Conservation (phyloP, 2,329 filamentous ascomycete genomes). For the Trichoderma polysporum region DNA sequence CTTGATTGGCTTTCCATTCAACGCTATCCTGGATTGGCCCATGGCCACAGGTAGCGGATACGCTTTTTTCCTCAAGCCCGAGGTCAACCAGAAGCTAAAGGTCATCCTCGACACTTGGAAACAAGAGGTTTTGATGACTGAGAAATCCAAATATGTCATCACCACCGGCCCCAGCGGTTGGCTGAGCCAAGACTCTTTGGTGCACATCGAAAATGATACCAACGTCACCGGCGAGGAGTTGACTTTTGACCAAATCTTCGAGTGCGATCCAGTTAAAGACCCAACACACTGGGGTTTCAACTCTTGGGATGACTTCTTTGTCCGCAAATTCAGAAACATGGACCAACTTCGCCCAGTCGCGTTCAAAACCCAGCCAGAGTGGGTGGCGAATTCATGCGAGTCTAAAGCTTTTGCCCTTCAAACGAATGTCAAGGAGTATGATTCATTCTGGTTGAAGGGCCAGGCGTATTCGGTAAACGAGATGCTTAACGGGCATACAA, state of each 20-base stretch:
- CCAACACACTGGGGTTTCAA: constrained; percentile 46
- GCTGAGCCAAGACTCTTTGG: constrained; percentile 24
- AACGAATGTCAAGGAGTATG: constrained; percentile 48
- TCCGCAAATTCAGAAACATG: constrained; percentile 45
- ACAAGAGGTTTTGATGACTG: constrained; percentile 28
- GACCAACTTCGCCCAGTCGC: constrained; percentile 52
- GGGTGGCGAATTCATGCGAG: constrained; percentile 60
- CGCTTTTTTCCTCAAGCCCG: constrained; percentile 52
- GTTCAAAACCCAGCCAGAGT: constrained; percentile 36
- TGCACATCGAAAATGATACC: constrained; percentile 24
- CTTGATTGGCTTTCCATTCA: constrained; percentile 56
- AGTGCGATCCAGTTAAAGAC: constrained; percentile 24
- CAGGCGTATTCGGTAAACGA: constrained; percentile 62
- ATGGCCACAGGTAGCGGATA: constrained; percentile 56
- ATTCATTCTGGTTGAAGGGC: constrained; percentile 65
- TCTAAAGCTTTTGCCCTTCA: constrained; percentile 53
- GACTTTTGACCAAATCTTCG: constrained; percentile 25
- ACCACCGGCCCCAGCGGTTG: constrained; percentile 21
- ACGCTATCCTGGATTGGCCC: constrained; percentile 58
- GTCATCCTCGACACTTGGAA: constrained; percentile 50
- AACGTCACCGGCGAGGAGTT: constrained; percentile 20
- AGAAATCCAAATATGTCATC: constrained; percentile 24
- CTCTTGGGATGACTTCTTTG: constrained; percentile 67
- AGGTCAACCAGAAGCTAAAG: constrained; percentile 53
- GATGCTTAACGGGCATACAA: constrained; percentile 55